phyloP scores from a whole-genome alignment of 257 asterid genomes.

The Hygrophila difformis region DNA sequence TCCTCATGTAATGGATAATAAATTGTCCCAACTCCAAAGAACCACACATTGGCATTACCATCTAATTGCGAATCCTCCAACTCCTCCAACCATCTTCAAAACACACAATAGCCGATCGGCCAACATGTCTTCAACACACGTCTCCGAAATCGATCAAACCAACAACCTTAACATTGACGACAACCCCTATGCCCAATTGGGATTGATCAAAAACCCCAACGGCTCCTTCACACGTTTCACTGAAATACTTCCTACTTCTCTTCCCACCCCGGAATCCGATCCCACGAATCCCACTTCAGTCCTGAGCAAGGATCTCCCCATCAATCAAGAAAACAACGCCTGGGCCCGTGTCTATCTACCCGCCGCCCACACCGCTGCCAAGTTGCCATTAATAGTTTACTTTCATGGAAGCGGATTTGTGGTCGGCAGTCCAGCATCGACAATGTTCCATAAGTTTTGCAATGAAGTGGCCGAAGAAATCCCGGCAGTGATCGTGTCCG shows the following conservation, averaged over 20 bases:
- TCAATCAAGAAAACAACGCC: slow-evolving; percentile 37
- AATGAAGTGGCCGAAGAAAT: slow-evolving; percentile 22
- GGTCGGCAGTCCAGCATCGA: slow-evolving; percentile 23
- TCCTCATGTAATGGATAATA: no score
- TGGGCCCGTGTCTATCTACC: slow-evolving; percentile 60
- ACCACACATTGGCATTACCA: no score
- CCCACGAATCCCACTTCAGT: slow-evolving; percentile 10
- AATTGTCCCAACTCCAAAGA: no score
- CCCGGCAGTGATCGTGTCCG: slow-evolving; percentile 53
- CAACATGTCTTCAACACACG: no score
- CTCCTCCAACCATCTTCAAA: no score
- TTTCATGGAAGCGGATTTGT: slow-evolving; percentile 71
- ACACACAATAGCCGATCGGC: no score
- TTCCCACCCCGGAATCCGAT: slow-evolving; percentile 27
- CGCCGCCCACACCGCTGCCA: slow-evolving; percentile 23
- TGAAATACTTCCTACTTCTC: slow-evolving; percentile 20
- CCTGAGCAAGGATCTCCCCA: slow-evolving; percentile 51
- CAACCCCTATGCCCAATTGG: no score
- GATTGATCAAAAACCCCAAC: no score
- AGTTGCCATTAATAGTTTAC: slow-evolving; percentile 42
- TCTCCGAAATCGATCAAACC: no score
- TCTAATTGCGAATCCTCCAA: no score
- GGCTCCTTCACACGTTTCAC: slow-evolving; percentile 42
- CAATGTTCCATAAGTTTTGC: slow-evolving; percentile 29
- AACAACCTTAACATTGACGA: no score